phyloP scores from a whole-genome alignment of 306 rosid genomes.

The Prunus padus region DNA sequence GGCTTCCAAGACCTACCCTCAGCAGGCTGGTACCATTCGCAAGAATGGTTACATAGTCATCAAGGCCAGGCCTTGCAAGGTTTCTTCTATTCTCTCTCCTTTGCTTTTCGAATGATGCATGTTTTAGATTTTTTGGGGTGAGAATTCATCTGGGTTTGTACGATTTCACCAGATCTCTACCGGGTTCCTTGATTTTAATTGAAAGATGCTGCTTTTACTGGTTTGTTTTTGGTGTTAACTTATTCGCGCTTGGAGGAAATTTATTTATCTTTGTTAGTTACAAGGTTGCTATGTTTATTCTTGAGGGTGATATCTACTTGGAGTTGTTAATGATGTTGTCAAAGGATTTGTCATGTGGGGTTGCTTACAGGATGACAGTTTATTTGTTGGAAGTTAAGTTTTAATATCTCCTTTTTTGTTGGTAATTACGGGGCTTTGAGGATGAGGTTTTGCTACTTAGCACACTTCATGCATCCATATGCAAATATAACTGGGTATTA shows the following conservation, averaged over 20 bases:
- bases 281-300: background rate
- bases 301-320: background rate
- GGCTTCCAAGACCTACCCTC: conserved; percentile 68
- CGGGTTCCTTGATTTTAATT: background rate
- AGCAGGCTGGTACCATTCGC: conserved; percentile 71
- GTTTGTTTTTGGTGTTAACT: background rate
- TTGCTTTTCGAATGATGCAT: background rate
- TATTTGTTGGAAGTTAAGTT: background rate
- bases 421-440: background rate
- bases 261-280: no score
- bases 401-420: background rate
- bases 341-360: background rate
- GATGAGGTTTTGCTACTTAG: background rate
- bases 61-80: conserved; percentile 75
- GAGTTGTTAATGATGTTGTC: background rate
- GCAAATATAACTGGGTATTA: background rate
- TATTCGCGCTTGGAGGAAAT: background rate
- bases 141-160: conserved; percentile 1
- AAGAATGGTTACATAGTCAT: conserved; percentile 69
- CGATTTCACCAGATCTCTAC: background rate
- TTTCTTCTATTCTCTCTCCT: background rate
- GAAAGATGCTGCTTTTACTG: background rate
- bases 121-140: background rate
- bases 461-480: background rate
- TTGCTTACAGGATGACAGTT: background rate